These are phyloP conservation scores for Quercus rubra DNA, from an alignment of 306 rosid genomes.

Conservation along the genomic window DNA sequence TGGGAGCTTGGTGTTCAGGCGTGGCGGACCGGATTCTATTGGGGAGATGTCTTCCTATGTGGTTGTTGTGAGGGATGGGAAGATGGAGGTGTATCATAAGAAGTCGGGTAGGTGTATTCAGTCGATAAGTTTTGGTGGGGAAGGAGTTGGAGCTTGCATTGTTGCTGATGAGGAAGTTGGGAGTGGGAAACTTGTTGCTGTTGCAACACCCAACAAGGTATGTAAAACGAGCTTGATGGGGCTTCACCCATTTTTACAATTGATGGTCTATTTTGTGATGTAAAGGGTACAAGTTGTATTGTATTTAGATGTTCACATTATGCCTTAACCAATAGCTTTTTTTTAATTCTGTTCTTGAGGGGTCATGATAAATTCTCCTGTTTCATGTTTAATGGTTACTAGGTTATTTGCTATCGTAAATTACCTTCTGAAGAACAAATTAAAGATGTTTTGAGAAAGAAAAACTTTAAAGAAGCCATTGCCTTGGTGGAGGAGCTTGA, in stretches of 20 bases:
- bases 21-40: slow-evolving; percentile 54
- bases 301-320: background rate
- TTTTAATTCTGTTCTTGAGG: background rate
- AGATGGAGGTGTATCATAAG: slow-evolving; percentile 86
- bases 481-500: slow-evolving; percentile 90
- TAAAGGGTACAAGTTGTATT: background rate
- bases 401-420: slow-evolving; percentile 84
- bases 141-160: slow-evolving; percentile 63
- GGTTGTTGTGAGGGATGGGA: slow-evolving; percentile 72
- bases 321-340: background rate
- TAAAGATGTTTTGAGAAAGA: slow-evolving; percentile 83
- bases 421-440: slow-evolving; percentile 88
- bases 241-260: no score
- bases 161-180: slow-evolving; percentile 69
- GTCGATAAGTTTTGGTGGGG: slow-evolving; percentile 68
- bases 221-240: slow-evolving; percentile 12
- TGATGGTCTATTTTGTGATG: no score
- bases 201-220: slow-evolving; percentile 83
- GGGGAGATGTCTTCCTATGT: slow-evolving; percentile 85
- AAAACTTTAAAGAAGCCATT: slow-evolving; percentile 81
- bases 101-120: slow-evolving; percentile 70
- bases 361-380: slow-evolving; percentile 6
- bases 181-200: slow-evolving; percentile 62
- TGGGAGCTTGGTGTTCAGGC: slow-evolving; percentile 78
- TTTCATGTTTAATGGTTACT: slow-evolving; percentile 21